phyloP scores from a whole-genome alignment of 202 grass and related monocot genomes.

The Eragrostis tef region DNA sequence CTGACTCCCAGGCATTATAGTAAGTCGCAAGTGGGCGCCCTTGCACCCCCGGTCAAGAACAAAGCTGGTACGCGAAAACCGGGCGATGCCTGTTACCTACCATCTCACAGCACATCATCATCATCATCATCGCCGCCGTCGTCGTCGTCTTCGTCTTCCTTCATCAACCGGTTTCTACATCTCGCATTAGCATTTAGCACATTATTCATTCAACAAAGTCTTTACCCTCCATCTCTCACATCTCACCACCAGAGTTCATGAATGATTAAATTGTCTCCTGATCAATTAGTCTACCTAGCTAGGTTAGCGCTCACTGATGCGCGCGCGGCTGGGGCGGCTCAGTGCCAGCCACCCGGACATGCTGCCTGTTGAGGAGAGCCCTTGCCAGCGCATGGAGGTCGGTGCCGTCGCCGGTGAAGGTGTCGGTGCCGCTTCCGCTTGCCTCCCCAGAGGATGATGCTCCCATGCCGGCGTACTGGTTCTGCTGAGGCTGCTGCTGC shows the following conservation, averaged over 20 bases:
- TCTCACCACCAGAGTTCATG: slow-evolving; percentile 29
- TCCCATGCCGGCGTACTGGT: background rate
- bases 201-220: background rate
- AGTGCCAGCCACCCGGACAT: slow-evolving; percentile 13
- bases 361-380: slow-evolving; percentile 58
- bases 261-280: slow-evolving; percentile 1
- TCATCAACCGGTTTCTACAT: slow-evolving; percentile 24
- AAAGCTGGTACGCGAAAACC: slow-evolving; percentile 56
- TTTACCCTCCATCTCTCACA: slow-evolving; percentile 15
- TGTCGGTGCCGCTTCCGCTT: background rate
- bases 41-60: slow-evolving; percentile 30
- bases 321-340: slow-evolving; percentile 20
- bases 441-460: background rate
- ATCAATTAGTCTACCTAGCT: slow-evolving; percentile 34
- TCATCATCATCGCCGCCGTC: slow-evolving; percentile 22
- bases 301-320: slow-evolving; percentile 23
- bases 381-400: slow-evolving; percentile 70
- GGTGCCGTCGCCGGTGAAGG: background rate
- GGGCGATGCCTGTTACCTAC: slow-evolving; percentile 58
- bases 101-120: slow-evolving; percentile 24
- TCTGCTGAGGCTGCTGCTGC: slow-evolving; percentile 24
- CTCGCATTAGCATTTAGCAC: background rate
- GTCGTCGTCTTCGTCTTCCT: background rate
- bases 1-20: slow-evolving; percentile 42
- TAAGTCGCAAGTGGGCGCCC: slow-evolving; percentile 49